phyloP scores from a whole-genome alignment of 257 asterid species.

The Petunia secreta region DNA sequence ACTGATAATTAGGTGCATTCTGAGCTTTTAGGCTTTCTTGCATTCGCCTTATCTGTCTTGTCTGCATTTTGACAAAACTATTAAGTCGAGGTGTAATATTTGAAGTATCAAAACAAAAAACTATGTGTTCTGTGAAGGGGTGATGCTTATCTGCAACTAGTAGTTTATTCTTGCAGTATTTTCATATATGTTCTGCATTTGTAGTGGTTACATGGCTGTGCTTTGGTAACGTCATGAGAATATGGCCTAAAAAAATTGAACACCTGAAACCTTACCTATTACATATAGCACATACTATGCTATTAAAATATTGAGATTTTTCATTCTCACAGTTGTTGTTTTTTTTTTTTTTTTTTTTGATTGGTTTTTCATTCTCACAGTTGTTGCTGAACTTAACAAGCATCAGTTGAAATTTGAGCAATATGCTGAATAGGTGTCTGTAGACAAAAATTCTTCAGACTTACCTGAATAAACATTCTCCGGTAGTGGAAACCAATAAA shows the following conservation, averaged over 20 bases:
- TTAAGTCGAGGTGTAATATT: not conserved
- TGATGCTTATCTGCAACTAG: not conserved
- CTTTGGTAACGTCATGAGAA: not conserved
- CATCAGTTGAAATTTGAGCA: not conserved
- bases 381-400: slow-evolving; percentile 7
- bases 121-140: not conserved
- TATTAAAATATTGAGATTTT: not conserved
- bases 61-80: not conserved
- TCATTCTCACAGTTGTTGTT: not conserved
- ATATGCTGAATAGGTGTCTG: not conserved
- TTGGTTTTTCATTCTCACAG: not conserved
- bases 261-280: not conserved
- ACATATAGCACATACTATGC: not conserved
- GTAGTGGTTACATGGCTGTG: not conserved
- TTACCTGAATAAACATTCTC: not conserved
- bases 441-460: not conserved
- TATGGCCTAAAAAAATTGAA: not conserved
- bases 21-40: not conserved
- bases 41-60: not conserved
- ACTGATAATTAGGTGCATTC: not conserved
- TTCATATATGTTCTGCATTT: slow-evolving; percentile 14
- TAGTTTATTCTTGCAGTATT: not conserved
- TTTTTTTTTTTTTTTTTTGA: too few species aligned
- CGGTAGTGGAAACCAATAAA: not conserved
- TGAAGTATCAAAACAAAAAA: not conserved